phyloP scores from a whole-genome alignment of 306 rosid genomes.

The Fragaria nilgerrensis region DNA sequence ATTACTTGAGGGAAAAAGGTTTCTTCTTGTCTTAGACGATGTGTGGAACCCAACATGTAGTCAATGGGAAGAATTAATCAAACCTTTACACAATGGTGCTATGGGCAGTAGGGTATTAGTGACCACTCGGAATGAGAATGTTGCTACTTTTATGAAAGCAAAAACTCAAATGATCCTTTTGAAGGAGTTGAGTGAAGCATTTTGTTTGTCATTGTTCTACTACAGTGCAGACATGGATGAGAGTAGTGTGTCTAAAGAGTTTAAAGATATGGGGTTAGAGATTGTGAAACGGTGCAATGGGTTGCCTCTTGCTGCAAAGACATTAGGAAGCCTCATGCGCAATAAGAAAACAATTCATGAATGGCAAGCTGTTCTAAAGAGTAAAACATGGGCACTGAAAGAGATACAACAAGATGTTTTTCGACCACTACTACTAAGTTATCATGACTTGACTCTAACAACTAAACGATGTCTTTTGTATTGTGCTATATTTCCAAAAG shows the following conservation, averaged over 20 bases:
- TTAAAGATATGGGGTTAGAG: neutral
- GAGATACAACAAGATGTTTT: neutral
- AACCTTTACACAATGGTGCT: neutral
- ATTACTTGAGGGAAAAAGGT: neutral
- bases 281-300: neutral
- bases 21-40: constrained; percentile 23
- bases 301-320: neutral
- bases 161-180: neutral
- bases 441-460: neutral
- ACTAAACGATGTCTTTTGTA: neutral
- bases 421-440: neutral
- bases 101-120: constrained; percentile 9
- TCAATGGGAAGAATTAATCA: neutral
- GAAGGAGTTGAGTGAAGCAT: neutral
- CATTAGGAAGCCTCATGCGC: constrained; percentile 2
- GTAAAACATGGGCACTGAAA: neutral
- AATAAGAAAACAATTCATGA: neutral
- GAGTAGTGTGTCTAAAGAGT: neutral
- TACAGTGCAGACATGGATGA: neutral
- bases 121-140: constrained; percentile 4
- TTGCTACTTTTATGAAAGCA: constrained; percentile 4
- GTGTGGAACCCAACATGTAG: neutral
- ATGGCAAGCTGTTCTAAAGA: neutral
- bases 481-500: neutral
- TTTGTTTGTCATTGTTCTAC: constrained; percentile 5